Evolutionary conservation across 768 basidiomycete species (phyloP).

Genomic region (Boletus pseudopeckii): DNA sequence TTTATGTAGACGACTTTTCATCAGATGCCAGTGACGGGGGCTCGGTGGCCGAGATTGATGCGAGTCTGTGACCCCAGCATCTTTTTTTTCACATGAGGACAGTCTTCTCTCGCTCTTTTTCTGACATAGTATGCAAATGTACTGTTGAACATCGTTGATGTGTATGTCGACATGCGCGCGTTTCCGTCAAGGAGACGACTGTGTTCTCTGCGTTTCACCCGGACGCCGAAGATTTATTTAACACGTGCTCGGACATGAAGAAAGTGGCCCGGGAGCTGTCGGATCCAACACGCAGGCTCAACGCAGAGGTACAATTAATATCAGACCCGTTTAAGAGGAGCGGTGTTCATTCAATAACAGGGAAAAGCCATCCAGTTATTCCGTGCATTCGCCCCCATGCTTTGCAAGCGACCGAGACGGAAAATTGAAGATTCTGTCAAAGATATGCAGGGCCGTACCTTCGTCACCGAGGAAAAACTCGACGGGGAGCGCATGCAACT

Average conservation of each 20-base stretch:
- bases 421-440: conserved; percentile 82
- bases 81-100: too few species aligned
- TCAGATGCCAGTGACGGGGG: too few species aligned
- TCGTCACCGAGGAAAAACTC: conserved; percentile 94
- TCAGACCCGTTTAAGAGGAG: too few species aligned
- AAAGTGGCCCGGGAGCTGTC: conserved; percentile 88
- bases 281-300: conserved; percentile 66
- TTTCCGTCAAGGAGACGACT: conserved; percentile 91
- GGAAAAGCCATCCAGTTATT: conserved; percentile 84
- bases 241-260: conserved; percentile 95
- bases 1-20: too few species aligned
- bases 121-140: too few species aligned
- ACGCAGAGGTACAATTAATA: conserved; percentile 44
- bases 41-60: too few species aligned
- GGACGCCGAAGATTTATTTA: conserved; percentile 91
- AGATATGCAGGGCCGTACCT: conserved; percentile 74
- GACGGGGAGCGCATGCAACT: conserved; percentile 97
- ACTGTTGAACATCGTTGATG: too few species aligned
- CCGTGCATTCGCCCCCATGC: conserved; percentile 89
- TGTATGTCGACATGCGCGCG: too few species aligned
- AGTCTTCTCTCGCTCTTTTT: too few species aligned
- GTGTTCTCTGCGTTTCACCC: conserved; percentile 91
- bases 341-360: conserved; percentile 36
- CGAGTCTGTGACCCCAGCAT: too few species aligned
- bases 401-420: conserved; percentile 84